phyloP scores from a whole-genome alignment of 1,284 basidiomycete genomes.

The Leccinum fuscescens region DNA sequence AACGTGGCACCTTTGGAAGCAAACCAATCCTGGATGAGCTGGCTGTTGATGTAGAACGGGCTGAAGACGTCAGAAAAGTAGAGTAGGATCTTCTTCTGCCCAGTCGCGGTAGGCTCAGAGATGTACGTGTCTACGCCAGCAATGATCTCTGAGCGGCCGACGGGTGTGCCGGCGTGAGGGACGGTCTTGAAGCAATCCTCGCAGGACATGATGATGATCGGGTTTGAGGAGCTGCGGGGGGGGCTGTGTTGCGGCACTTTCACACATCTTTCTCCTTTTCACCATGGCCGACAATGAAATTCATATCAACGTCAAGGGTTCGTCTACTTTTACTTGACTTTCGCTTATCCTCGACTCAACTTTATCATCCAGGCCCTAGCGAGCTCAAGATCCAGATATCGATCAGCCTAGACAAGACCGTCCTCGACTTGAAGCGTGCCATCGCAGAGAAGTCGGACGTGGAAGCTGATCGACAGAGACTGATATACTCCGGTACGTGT shows the following conservation, averaged over 20 bases:
- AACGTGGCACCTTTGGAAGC: conserved; percentile 43
- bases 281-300: conserved; percentile 61
- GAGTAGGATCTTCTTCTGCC: conserved; percentile 44
- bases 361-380: conserved; percentile 60
- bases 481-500: conserved; percentile 81
- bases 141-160: conserved; percentile 37
- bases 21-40: conserved; percentile 54
- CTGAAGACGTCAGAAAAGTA: conserved; percentile 54
- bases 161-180: conserved; percentile 46
- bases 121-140: conserved; percentile 53
- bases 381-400: conserved; percentile 88
- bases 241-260: conserved; percentile 19
- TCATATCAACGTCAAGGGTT: conserved; percentile 76
- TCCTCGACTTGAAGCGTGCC: conserved; percentile 66
- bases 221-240: neutral
- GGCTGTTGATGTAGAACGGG: conserved; percentile 49
- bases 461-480: conserved; percentile 77
- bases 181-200: conserved; percentile 46
- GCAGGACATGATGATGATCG: conserved; percentile 22
- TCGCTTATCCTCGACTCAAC: neutral
- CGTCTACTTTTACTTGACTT: neutral
- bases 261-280: neutral
- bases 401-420: conserved; percentile 48
- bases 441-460: conserved; percentile 84
- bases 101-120: conserved; percentile 37